A percentile compares a stretch with the other conserved stretches of the same genome.
Evolutionary conservation across 2,329 filamentous ascomycete species (phyloP).

Genomic region (Paracoccidioides brasiliensis): DNA sequence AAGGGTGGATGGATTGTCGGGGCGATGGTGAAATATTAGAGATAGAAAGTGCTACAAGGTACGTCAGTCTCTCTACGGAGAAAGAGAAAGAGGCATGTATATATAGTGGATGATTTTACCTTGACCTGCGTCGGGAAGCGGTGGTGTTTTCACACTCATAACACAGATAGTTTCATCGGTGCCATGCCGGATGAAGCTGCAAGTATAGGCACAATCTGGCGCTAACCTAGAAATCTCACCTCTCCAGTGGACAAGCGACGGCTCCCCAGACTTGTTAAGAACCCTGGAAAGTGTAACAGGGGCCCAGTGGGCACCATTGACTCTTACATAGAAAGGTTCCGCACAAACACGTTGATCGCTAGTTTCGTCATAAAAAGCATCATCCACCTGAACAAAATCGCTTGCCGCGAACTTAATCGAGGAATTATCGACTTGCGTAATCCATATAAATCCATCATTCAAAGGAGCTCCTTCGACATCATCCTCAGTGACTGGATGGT

Average conservation of each 20-base stretch:
- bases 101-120: conserved; percentile 27
- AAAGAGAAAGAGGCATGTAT: conserved; percentile 13
- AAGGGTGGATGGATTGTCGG: conserved; percentile 47
- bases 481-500: conserved; percentile 28
- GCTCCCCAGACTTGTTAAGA: conserved; percentile 32
- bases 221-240: conserved; percentile 54
- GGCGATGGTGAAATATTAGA: conserved; percentile 35
- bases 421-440: conserved; percentile 34
- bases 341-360: conserved; percentile 18
- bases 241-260: conserved; percentile 38
- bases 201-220: conserved; percentile 50
- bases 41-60: conserved; percentile 15
- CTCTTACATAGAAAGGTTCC: conserved; percentile 51
- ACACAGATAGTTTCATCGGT: conserved; percentile 46
- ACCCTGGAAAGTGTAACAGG: conserved; percentile 43
- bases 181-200: conserved; percentile 46
- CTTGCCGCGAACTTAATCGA: conserved; percentile 36
- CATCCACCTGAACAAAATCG: conserved; percentile 23
- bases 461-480: conserved; percentile 30
- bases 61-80: not conserved
- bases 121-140: conserved; percentile 45
- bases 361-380: conserved; percentile 11
- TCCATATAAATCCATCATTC: conserved; percentile 35
- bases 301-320: conserved; percentile 54
- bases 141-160: conserved; percentile 49